Evolutionary conservation across 1,139 yeast species (phyloP).

Genomic region (Groenewaldozyma auringiensis): DNA sequence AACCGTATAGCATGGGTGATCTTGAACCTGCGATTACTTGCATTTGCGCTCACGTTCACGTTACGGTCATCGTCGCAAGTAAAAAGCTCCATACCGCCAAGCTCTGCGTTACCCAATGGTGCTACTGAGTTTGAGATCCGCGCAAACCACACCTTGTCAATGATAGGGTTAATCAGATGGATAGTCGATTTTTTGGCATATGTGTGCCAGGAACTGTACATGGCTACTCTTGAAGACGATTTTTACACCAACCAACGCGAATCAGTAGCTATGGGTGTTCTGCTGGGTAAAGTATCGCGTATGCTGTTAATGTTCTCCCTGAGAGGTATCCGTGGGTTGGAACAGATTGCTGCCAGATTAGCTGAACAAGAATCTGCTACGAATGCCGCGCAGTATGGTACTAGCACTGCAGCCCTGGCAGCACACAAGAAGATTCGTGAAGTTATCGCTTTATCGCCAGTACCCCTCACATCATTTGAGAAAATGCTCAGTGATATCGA

Average conservation of each 20-base stretch:
- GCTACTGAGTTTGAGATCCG: slow-evolving; percentile 44
- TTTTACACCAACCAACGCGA: slow-evolving; percentile 11
- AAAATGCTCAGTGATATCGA: slow-evolving; percentile 51
- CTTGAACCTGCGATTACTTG: slow-evolving; percentile 59
- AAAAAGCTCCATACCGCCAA: slow-evolving; percentile 6
- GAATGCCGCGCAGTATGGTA: slow-evolving; percentile 12
- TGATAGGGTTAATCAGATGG: slow-evolving; percentile 75
- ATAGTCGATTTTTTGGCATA: slow-evolving; percentile 60
- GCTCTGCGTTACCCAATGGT: slow-evolving; percentile 10
- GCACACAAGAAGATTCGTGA: slow-evolving; percentile 38
- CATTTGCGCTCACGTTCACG: slow-evolving; percentile 70
- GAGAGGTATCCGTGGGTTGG: slow-evolving; percentile 61
- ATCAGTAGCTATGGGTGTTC: slow-evolving; percentile 27
- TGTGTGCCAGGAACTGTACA: slow-evolving; percentile 55
- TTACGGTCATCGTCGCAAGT: slow-evolving; percentile 36
- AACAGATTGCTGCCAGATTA: slow-evolving; percentile 38
- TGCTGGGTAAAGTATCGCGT: slow-evolving; percentile 62
- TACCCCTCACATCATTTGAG: slow-evolving; percentile 55
- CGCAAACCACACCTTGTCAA: slow-evolving; percentile 51
- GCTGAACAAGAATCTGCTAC: slow-evolving; percentile 28
- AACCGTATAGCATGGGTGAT: slow-evolving; percentile 61
- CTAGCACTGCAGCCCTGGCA: slow-evolving; percentile 19
- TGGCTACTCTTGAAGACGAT: slow-evolving; percentile 20
- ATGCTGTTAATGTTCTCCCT: slow-evolving; percentile 61
- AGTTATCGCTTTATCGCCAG: slow-evolving; percentile 48